A percentile compares a stretch with the other conserved stretches of the same genome.
phyloP scores from a whole-genome alignment of 2,329 filamentous ascomycete species.

The Ascochyta lentis region DNA sequence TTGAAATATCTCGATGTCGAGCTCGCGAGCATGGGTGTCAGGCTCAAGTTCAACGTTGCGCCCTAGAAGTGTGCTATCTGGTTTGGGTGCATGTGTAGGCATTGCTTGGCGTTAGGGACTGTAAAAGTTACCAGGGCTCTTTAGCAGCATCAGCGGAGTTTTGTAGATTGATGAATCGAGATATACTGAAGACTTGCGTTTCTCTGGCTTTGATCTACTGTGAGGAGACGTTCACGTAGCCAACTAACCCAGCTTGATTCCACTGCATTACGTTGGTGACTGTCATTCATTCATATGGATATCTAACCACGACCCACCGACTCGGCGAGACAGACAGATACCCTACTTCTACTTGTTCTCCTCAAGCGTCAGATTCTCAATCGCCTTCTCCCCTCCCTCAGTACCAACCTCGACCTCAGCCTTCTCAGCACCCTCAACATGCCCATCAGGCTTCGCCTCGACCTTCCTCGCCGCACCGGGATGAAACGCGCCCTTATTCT shows the following conservation, averaged over 20 bases:
- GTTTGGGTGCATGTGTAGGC: slow-evolving; percentile 4
- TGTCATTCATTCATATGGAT: not conserved
- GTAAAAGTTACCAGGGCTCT: slow-evolving; percentile 18
- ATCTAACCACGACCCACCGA: not conserved
- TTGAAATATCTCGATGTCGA: slow-evolving; percentile 94
- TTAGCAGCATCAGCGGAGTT: slow-evolving; percentile 18
- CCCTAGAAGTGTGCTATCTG: slow-evolving; percentile 39
- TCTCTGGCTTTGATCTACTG: not conserved
- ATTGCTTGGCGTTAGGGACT: slow-evolving; percentile 20
- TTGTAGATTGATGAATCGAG: slow-evolving; percentile 2
- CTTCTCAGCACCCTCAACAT: slow-evolving; percentile 53
- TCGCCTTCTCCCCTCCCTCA: slow-evolving; percentile 42
- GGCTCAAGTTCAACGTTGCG: slow-evolving; percentile 86
- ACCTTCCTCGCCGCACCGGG: slow-evolving; percentile 52
- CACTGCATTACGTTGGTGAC: not conserved
- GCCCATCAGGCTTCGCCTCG: slow-evolving; percentile 55
- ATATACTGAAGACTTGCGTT: not conserved
- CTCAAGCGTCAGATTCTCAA: slow-evolving; percentile 42
- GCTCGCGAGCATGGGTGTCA: slow-evolving; percentile 93
- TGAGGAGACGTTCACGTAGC: not conserved
- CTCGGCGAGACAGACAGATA: not conserved
- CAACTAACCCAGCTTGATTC: not conserved
- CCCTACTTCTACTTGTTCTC: slow-evolving; percentile 28
- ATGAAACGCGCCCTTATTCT: slow-evolving; percentile 74
- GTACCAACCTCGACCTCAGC: slow-evolving; percentile 52